Evolutionary conservation across 495 filamentous ascomycete species (phyloP).

Genomic region (Talaromyces stipitatus): DNA sequence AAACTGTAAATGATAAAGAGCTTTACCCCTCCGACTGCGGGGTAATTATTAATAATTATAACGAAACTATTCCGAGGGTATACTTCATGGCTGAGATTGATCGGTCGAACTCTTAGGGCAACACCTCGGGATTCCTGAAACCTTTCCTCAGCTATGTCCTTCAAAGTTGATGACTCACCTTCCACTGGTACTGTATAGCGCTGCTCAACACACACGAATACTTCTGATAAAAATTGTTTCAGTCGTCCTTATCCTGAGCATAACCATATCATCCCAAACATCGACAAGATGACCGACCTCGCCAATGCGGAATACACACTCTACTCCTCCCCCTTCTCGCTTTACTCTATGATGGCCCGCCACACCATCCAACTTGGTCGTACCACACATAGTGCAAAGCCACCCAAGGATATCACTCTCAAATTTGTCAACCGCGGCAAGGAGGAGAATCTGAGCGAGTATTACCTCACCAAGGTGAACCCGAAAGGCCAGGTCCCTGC

Average conservation of each 20-base stretch:
- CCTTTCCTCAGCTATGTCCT: no score
- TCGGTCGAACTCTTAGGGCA: not conserved
- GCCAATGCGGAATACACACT: conserved; percentile 3
- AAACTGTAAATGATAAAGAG: not conserved
- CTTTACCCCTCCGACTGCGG: not conserved
- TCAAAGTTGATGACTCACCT: no score
- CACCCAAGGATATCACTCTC: not conserved
- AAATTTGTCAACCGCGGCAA: not conserved
- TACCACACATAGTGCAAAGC: not conserved
- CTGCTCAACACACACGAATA: not conserved
- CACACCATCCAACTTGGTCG: conserved; percentile 1
- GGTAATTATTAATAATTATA: not conserved
- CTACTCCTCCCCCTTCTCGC: conserved; percentile 3
- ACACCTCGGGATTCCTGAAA: not conserved
- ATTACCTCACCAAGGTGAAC: not conserved
- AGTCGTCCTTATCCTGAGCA: not conserved
- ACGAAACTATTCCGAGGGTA: not conserved
- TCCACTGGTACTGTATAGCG: no score
- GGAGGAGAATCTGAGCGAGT: not conserved
- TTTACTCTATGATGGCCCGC: conserved; percentile 4
- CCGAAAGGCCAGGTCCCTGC: conserved; percentile 3
- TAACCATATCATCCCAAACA: not conserved
- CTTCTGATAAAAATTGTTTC: not conserved
- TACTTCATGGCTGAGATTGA: not conserved
- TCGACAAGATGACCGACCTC: not conserved